phyloP scores from a whole-genome alignment of 495 filamentous ascomycete species.

The Oidiodendron maius region DNA sequence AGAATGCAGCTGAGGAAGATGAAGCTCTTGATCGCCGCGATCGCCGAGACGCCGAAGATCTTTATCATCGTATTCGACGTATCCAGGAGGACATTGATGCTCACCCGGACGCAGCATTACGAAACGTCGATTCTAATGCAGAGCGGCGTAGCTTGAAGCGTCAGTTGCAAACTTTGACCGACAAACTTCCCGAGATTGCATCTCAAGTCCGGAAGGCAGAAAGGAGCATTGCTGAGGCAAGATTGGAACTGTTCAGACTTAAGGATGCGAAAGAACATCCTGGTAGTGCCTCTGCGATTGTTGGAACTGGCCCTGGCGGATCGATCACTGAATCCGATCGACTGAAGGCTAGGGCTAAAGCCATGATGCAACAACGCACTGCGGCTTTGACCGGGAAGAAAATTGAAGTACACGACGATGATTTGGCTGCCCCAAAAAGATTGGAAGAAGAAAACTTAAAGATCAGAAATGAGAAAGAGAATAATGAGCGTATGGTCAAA shows the following conservation, averaged over 20 bases:
- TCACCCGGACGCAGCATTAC: constrained; percentile 73
- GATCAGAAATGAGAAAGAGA: constrained; percentile 78
- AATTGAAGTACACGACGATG: constrained; percentile 54
- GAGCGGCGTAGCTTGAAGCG: constrained; percentile 81
- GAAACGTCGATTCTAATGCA: constrained; percentile 72
- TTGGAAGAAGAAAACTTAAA: constrained; percentile 82
- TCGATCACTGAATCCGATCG: constrained; percentile 88
- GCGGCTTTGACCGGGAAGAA: constrained; percentile 86
- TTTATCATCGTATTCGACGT: constrained; percentile 87
- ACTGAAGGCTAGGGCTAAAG: constrained; percentile 89
- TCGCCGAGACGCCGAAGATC: constrained; percentile 85
- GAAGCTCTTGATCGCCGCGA: constrained; percentile 87
- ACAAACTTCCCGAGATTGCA: constrained; percentile 86
- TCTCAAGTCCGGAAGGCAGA: constrained; percentile 88
- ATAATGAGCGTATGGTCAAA: constrained; percentile 89
- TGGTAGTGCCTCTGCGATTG: constrained; percentile 69
- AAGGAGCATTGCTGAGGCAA: constrained; percentile 86
- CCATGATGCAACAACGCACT: constrained; percentile 96
- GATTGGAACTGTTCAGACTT: constrained; percentile 87
- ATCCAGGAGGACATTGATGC: constrained; percentile 95
- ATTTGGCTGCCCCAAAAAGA: constrained; percentile 71
- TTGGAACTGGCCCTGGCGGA: constrained; percentile 92
- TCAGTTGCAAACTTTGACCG: constrained; percentile 80
- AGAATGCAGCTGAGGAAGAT: constrained; percentile 83
- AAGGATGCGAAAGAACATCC: constrained; percentile 92